Percentiles rank a stretch among this genome's conserved stretches.
These are phyloP conservation scores for Globisporangium alternatum DNA, from an alignment of 352 stramenopile genomes.

Conservation along the genomic window DNA sequence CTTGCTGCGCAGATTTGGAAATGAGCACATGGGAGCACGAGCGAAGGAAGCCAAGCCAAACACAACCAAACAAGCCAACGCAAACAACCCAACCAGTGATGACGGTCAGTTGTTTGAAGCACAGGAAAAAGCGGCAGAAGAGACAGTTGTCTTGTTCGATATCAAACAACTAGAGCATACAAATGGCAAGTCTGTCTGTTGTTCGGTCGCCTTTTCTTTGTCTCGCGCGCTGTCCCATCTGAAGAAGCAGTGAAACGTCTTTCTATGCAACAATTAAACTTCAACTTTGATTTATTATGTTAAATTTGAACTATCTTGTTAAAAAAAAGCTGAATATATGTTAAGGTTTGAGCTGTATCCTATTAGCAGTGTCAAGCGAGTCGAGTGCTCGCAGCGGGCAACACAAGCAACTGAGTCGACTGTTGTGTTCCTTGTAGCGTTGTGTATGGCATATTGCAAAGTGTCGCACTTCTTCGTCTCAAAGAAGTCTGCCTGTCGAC, in stretches of 20 bases:
- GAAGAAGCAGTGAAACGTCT: not conserved
- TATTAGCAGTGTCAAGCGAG: too few species aligned
- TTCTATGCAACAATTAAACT: slow-evolving; percentile 12
- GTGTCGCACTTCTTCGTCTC: too few species aligned
- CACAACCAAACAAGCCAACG: not conserved
- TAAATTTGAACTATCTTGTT: too few species aligned
- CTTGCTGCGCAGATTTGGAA: slow-evolving; percentile 15
- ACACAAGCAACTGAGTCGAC: too few species aligned
- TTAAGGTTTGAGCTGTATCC: too few species aligned
- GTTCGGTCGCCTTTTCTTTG: not conserved
- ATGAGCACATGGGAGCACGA: slow-evolving; percentile 7
- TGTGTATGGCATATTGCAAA: too few species aligned
- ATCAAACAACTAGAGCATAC: not conserved
- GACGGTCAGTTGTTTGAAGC: slow-evolving; percentile 8
- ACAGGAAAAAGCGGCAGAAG: slow-evolving; percentile 11
- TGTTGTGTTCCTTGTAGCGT: too few species aligned
- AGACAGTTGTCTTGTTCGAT: slow-evolving; percentile 1
- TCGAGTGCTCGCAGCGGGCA: too few species aligned
- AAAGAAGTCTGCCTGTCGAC: too few species aligned
- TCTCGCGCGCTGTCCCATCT: not conserved
- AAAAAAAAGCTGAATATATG: too few species aligned
- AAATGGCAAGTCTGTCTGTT: not conserved
- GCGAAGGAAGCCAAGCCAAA: slow-evolving; percentile 4
- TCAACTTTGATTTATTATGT: not conserved
- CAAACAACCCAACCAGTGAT: not conserved